Evolutionary conservation across 176 grass and related monocot genomes (phyloP), one percentile per base, ranked within the genome.

Genomic region (Rhynchospora pubera): DNA sequence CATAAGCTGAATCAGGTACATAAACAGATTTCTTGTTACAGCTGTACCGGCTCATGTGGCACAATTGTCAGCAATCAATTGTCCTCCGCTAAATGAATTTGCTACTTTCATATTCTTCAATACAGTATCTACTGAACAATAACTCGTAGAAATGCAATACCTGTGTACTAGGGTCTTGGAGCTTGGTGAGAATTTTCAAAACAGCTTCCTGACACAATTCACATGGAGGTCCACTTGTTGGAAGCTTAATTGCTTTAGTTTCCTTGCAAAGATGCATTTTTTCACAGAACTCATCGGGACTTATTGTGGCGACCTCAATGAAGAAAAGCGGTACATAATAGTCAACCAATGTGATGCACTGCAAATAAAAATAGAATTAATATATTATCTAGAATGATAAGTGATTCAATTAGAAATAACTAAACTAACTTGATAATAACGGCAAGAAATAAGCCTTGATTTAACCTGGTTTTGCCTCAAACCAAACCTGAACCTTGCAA

Each of bases 341-440:
- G 74, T 93, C 89, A 12, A 94, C 89, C 87, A 94, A 62, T n/a
- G 89, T 94, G 62, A 94, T 85, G 85, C 91, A 94, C 91, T 94
- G 89, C 16, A 55, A 15, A 13, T 66, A 59, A 70, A 72, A 19
- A 68, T 66, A 66, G 14, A 14, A 28, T 39, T 30, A 56, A 78
- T 15, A 72, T 45, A 62, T 28, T 62, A 70, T 68, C 23, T 72
- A 21, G 9, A 74, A 3, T n/a, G 42, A 74, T 74, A 16, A 23
- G 19, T 47, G n/a, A 50, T 74, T 46, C 5, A 34, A 57, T 57
- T 78, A 57, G 26, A 12, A 67, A 57, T 52, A 78, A 8, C 47
- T 15, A 57, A 57, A 57, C 21, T n/a, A 57, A 30, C 28, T 55
- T 55, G 23, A 77, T 44, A 30, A 13, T 70, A 19, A 46, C 7